Percentiles rank a stretch among this genome's conserved stretches.
phyloP scores from a whole-genome alignment of 257 asterid genomes.

The Solanum ossicruentum region DNA sequence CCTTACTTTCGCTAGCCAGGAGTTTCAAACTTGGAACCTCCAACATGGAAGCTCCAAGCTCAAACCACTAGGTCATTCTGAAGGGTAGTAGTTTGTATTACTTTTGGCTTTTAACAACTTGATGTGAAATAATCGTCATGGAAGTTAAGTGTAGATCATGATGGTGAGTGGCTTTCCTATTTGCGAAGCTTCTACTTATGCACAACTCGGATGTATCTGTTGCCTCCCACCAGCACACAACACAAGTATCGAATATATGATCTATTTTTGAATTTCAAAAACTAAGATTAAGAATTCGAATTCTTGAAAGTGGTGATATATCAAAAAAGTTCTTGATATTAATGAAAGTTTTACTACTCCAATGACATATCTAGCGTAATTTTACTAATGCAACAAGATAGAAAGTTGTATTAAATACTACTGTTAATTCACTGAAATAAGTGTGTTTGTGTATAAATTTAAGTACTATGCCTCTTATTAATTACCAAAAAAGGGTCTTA shows the following conservation, averaged over 20 bases:
- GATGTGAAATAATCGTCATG: no score
- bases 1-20: no score
- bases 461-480: not conserved
- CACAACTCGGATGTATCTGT: not conserved
- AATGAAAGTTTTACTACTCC: not conserved
- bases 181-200: not conserved
- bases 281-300: not conserved
- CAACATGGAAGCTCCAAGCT: no score
- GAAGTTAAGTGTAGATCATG: not conserved
- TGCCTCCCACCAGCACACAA: not conserved
- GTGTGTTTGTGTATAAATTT: no score
- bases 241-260: not conserved
- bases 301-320: not conserved
- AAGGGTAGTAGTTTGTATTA: no score
- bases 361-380: no score
- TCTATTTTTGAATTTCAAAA: not conserved
- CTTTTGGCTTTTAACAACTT: no score
- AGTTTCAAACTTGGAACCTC: no score
- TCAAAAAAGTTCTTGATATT: not conserved
- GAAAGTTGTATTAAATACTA: not conserved
- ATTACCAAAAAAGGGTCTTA: not conserved
- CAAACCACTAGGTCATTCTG: no score
- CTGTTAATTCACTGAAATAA: no score
- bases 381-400: no score
- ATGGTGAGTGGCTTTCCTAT: not conserved